Evolutionary conservation across 1,139 yeast genomes (phyloP), one percentile per base, ranked within the genome.

Genomic region (Eremothecium sinecaudum): DNA sequence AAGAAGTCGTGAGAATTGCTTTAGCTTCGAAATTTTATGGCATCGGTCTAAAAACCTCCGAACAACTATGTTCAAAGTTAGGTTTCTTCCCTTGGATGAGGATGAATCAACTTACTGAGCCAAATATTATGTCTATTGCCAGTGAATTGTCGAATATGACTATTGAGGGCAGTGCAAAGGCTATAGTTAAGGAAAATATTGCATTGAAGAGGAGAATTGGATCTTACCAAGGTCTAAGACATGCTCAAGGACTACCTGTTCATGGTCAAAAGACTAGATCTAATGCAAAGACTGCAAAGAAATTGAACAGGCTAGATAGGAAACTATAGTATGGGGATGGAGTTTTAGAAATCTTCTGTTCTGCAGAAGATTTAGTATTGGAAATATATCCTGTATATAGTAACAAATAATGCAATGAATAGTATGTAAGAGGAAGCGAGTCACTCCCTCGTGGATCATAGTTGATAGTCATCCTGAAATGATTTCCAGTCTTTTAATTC

Each of bases 11-110:
- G 16, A 54, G 50, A 36, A 73, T 78, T 45, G 97, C 93, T 3
- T 68, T 87, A 40, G 76, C 87, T 21, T 71, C 79, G 40, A 78
- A 77, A 42, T 79, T 90, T 45, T 87, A 83, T 56, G 98, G 97
- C 26, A 68, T 90, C 27, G 96, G 97, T 4, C 63, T 66, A 39
- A 61, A 65, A 36, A 75, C 82, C n/a, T 90, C 96, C 2, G 74
- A 73, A 43, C 66, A 68, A 50, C 66, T 92, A 36, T 84, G 96
- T 59, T 79, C 97, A 29, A 82, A 76, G 55, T 74, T 90, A 17
- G 95, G 95, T 7, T 71, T 90, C 38, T 90, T 87, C 54, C 97
- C 97, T 25, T 69, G 73, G 56, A 86, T 87, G 93, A 75, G 94
- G 61, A 80, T 90, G 83, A 90, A 83, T 57, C 94, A 90, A 59